A percentile compares a stretch with the other conserved stretches of the same genome.
phyloP scores from a whole-genome alignment of 768 basidiomycete genomes.

The Tylopilus intermedius region DNA sequence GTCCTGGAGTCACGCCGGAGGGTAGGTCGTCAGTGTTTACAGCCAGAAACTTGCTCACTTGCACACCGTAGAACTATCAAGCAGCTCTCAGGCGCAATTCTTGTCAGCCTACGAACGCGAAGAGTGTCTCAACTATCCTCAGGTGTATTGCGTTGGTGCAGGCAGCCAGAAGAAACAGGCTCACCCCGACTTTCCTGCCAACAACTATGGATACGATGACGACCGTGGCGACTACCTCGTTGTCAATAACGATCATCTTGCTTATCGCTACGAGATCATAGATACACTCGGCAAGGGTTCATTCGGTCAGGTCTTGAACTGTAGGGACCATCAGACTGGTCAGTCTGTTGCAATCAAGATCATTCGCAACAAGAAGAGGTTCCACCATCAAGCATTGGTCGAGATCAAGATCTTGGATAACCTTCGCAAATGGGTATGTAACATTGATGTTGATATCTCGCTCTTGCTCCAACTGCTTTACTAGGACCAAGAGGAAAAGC shows the following conservation, averaged over 20 bases:
- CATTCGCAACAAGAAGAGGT: constrained; percentile 97
- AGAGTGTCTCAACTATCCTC: constrained; percentile 84
- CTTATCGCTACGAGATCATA: constrained; percentile 93
- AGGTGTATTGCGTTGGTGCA: constrained; percentile 78
- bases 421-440: constrained; percentile 92
- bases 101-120: constrained; percentile 86
- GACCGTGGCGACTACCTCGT: constrained; percentile 96
- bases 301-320: constrained; percentile 94
- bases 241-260: constrained; percentile 86
- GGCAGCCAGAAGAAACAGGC: constrained; percentile 82
- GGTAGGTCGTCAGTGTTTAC: constrained; percentile 43
- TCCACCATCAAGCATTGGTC: constrained; percentile 97
- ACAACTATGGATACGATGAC: constrained; percentile 96
- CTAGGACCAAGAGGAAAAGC: constrained; percentile 96
- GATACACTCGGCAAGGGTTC: constrained; percentile 96
- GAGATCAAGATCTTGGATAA: constrained; percentile 98
- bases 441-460: not conserved
- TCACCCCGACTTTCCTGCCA: constrained; percentile 61
- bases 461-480: not conserved
- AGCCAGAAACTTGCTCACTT: constrained; percentile 6
- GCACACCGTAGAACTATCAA: constrained; percentile 50
- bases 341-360: constrained; percentile 99
- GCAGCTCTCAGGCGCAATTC: constrained; percentile 59
- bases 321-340: constrained; percentile 92
- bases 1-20: constrained; percentile 57